Base-by-base conservation (phyloP, 1,284 basidiomycete species). In the Exsudoporus floridanus region DNA sequence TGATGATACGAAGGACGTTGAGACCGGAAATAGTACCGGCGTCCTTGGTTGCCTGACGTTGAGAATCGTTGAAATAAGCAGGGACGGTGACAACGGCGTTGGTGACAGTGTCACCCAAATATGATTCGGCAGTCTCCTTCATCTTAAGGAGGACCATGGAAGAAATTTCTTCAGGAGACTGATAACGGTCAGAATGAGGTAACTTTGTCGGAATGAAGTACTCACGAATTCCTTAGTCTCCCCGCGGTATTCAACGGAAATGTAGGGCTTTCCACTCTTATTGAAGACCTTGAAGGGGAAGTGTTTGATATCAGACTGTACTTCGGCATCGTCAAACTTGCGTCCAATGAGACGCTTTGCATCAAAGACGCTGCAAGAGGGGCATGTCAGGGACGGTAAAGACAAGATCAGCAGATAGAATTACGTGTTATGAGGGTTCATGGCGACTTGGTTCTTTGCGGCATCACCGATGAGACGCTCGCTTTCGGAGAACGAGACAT, bases 101-200 rank as follows among this genome's bases (percentile, higher is more conserved):
- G 70, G 74, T 85, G 71, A 96, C 80, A 59, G 79, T 83, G 50
- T 74, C 76, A 58, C 95, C 96, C 63, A 99, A 87, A 78, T 98
- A 98, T 25, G 95, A 91, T 80, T 98, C 96, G 43, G 95, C 95
- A 53, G 86, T 93, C 80, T 98, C 96, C 81, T 92, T 94, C 96
- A 98, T 98, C 83, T 98, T 98, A 62, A 85, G 77, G 55, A 98
- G 84, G 61, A 99, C 84, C 95, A 99, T 99, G 55, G 96, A 94
- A 4, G 94, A 98, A 66, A 99, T 86, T 76, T 98, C 95, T 73
- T 98, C 94, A 37, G 94, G 94, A 23, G 92, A 90, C 88, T 90
- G 5, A 25, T 12, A 21, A 14, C 10, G 10, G 6, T 67, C 19
- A 67, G 61, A 4, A 61, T 42, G 58, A 18, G 28, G 21, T n/a